Base-by-base conservation (phyloP, 192 early-diverging fungal genomes). In the Mortierella claussenii region DNA sequence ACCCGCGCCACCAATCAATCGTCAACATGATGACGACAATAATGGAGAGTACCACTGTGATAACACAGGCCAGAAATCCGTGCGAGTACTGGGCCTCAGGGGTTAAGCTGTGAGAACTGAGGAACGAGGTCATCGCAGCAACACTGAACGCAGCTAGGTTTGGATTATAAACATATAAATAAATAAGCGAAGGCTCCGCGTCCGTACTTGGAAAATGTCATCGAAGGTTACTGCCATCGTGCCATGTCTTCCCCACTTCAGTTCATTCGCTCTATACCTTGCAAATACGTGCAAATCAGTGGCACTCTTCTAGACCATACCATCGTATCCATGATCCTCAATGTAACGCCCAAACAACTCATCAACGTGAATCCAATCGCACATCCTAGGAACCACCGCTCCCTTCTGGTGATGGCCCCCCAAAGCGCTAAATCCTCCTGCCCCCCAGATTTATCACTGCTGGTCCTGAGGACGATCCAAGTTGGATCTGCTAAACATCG, bases 261-360 rank as follows among this genome's bases (percentile, higher is more conserved):
- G n/a, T n/a, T n/a, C n/a, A n/a, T n/a, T n/a, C 10, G 18, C 50
- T 10, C 11, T 52, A 52, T 76, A 67, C 73, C 51, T 56, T 76
- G 64, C 26, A 76, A 27, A 9, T 42, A 65, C 1, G 73, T 42
- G 1, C 56, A 24, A 23, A 67, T 34, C 4, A 76, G 64, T 17
- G 58, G 57, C 13, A 12, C 36, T 4, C 53, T 23, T 33, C 53
- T 24, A 3, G 55, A 40, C 73, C 73, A 56, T 1, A 53, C 18
- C 59, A 62, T 31, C 31, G 36, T 59, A 48, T 76, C 73, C 73
- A 76, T 67, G 52, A 67, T 76, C 20, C 73, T 34, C 6, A 76
- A 24, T 0, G 73, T 46, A 11, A 67, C 57, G 4, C 73, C 73
- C 9, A 62, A 17, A 45, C 73, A 76, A 5, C 63, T 76, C 56